phyloP scores from a whole-genome alignment of 2,329 filamentous ascomycete genomes.

The Pyrenophora graminea region DNA sequence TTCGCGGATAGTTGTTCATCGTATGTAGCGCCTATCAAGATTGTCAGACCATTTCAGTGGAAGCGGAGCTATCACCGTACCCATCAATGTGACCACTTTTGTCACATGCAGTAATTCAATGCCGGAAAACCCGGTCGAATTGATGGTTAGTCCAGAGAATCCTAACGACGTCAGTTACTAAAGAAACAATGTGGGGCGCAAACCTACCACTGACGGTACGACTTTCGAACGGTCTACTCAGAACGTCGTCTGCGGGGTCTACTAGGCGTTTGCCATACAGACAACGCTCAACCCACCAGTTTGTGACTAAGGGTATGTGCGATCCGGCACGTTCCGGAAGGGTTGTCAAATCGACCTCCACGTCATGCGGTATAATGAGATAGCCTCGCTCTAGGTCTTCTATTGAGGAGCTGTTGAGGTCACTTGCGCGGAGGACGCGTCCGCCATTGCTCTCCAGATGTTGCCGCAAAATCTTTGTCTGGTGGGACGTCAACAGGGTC shows the following conservation, averaged over 20 bases:
- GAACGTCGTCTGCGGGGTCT: conserved; percentile 69
- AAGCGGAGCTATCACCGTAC: conserved; percentile 42
- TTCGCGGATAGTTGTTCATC: conserved; percentile 73
- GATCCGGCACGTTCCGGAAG: conserved; percentile 43
- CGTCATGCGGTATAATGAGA: conserved; percentile 54
- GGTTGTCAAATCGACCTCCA: conserved; percentile 40
- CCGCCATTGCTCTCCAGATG: conserved; percentile 44
- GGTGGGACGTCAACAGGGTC: conserved; percentile 25
- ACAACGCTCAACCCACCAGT: conserved; percentile 92
- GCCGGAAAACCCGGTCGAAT: conserved; percentile 79
- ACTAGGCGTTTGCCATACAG: conserved; percentile 75
- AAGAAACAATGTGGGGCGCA: background rate
- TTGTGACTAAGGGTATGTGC: conserved; percentile 64
- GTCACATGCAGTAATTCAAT: conserved; percentile 85
- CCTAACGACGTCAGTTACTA: conserved; percentile 47
- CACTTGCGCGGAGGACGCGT: conserved; percentile 29
- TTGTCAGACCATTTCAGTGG: conserved; percentile 18
- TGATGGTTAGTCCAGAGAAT: conserved; percentile 72
- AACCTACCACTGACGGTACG: conserved; percentile 65
- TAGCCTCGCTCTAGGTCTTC: conserved; percentile 40
- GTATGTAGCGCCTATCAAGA: conserved; percentile 68
- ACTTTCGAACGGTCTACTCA: conserved; percentile 75
- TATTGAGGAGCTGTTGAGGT: conserved; percentile 29
- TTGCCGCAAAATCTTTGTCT: conserved; percentile 42
- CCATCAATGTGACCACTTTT: conserved; percentile 74